Percentiles rank a stretch among this genome's conserved stretches.
Evolutionary conservation across 257 asterid species (phyloP).

Genomic region (Leonotis leonurus): DNA sequence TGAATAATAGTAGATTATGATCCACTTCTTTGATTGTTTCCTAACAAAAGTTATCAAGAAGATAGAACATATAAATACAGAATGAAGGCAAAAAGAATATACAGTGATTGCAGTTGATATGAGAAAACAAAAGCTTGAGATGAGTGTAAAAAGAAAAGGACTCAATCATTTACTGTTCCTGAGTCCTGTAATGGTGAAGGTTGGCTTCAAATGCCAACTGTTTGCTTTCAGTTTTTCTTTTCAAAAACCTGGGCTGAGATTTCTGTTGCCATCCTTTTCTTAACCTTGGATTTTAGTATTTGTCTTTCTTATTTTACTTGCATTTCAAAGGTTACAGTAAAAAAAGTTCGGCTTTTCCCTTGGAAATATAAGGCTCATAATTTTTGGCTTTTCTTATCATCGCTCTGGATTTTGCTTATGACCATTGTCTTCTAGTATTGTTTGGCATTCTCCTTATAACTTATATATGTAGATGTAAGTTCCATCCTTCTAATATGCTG

Average conservation of each 20-base stretch:
- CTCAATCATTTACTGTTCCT: too few relatives aligned
- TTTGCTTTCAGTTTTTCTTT: not conserved
- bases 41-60: not conserved
- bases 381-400: not conserved
- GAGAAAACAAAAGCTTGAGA: not conserved
- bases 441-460: conserved; percentile 12
- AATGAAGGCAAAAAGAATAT: not conserved
- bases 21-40: not conserved
- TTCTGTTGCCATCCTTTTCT: not conserved
- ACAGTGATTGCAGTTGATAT: not conserved
- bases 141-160: too few relatives aligned
- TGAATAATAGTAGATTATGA: not conserved
- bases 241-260: not conserved
- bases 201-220: not conserved
- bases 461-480: conserved; percentile 5
- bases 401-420: conserved; percentile 6
- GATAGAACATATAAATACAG: not conserved
- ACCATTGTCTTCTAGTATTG: conserved; percentile 10
- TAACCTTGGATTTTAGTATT: not conserved
- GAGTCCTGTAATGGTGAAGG: not conserved
- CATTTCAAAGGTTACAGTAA: not conserved
- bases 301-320: not conserved
- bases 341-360: not conserved
- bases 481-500: conserved; percentile 4
- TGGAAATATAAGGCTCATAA: not conserved